A percentile compares a stretch with the other conserved stretches of the same genome.
phyloP scores from a whole-genome alignment of 1,284 basidiomycete genomes.

The Pseudozyma hubeiensis region DNA sequence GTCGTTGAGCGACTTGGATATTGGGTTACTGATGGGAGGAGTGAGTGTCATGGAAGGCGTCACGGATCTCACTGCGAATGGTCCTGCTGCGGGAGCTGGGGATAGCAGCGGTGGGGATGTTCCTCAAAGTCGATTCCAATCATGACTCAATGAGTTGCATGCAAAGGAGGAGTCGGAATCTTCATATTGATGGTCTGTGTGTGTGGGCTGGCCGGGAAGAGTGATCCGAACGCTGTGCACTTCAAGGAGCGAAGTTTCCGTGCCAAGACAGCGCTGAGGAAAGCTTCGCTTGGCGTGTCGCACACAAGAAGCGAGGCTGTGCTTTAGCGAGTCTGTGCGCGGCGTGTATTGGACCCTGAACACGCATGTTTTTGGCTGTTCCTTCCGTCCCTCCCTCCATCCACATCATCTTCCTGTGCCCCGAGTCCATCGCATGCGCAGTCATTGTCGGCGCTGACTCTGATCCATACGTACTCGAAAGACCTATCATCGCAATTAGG shows the following conservation, averaged over 20 bases:
- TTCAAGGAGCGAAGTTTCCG: too few relatives aligned
- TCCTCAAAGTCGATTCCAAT: conserved; percentile 1
- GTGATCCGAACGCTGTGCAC: too few relatives aligned
- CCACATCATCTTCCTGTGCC: background rate
- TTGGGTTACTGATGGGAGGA: conserved; percentile 46
- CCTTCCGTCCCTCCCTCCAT: too few relatives aligned
- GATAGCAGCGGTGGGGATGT: background rate
- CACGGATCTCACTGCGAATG: conserved; percentile 10
- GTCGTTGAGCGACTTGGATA: conserved; percentile 45
- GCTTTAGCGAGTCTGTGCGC: background rate
- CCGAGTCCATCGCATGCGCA: background rate
- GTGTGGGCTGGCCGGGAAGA: too few relatives aligned
- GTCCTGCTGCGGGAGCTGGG: background rate
- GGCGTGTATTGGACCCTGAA: background rate
- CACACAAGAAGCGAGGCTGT: conserved; percentile 1
- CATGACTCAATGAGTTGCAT: background rate
- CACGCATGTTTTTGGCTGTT: too few relatives aligned
- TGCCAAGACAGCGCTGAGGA: too few relatives aligned
- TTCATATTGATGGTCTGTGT: too few relatives aligned
- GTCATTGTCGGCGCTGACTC: too few relatives aligned
- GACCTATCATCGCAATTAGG: too few relatives aligned
- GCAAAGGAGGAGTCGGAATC: too few relatives aligned
- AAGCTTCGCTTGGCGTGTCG: background rate
- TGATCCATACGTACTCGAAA: too few relatives aligned
- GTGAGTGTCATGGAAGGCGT: conserved; percentile 42